phyloP scores from a whole-genome alignment of 768 basidiomycete genomes.

The Lepiota venenata region DNA sequence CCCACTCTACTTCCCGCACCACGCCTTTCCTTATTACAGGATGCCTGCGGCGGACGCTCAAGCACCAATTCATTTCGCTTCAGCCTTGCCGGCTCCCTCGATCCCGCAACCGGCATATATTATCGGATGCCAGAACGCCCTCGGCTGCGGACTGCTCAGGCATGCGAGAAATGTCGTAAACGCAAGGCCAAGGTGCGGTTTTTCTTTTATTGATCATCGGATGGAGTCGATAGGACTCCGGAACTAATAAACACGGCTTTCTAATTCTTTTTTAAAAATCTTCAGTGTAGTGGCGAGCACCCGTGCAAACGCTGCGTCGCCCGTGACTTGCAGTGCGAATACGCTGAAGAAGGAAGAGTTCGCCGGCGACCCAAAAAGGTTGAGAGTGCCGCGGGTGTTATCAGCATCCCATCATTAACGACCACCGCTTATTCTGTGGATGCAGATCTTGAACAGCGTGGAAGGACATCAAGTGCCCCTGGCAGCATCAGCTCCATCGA shows the following conservation, averaged over 20 bases:
- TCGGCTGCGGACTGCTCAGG: conserved; percentile 66
- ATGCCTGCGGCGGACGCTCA: conserved; percentile 11
- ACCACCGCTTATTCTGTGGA: conserved; percentile 1
- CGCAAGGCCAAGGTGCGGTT: conserved; percentile 68
- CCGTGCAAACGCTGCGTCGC: conserved; percentile 66
- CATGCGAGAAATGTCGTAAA: conserved; percentile 71
- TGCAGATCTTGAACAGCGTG: conserved; percentile 13
- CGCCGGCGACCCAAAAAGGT: conserved; percentile 62
- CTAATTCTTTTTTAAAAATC: too few species aligned
- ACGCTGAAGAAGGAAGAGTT: conserved; percentile 62
- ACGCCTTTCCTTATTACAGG: conserved; percentile 23
- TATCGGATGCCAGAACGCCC: conserved; percentile 63
- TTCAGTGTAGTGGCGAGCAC: conserved; percentile 69
- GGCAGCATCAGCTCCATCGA: conserved; percentile 21
- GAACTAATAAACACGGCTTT: too few species aligned
- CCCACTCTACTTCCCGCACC: conserved; percentile 27
- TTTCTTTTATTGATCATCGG: neutral
- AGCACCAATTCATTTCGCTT: conserved; percentile 8
- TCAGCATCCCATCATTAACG: conserved; percentile 5
- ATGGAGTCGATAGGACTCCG: neutral
- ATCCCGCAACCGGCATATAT: conserved; percentile 63
- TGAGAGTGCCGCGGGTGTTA: conserved; percentile 26
- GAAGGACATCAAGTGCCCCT: conserved; percentile 18
- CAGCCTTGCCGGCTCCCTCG: conserved; percentile 54
- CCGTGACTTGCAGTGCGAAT: conserved; percentile 60